A percentile compares a stretch with the other conserved stretches of the same genome.
phyloP scores from a whole-genome alignment of 225 moss, liverwort and hornwort genomes.

The Climacium dendroides region DNA sequence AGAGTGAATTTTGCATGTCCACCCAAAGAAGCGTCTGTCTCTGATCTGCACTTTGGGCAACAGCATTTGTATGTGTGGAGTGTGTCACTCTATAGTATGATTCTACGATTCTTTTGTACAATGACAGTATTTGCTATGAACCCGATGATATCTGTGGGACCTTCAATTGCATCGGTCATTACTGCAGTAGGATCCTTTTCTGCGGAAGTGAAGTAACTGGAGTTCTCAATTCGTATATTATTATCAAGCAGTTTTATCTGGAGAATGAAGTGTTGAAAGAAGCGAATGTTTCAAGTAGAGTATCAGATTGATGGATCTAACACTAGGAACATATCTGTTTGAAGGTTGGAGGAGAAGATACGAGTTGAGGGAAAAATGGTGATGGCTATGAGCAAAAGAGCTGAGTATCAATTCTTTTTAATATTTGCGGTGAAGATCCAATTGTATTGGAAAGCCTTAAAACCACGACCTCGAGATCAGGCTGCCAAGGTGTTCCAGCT shows the following conservation, averaged over 20 bases:
- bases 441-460: neutral
- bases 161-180: neutral
- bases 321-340: neutral
- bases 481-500: neutral
- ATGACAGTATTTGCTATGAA: neutral
- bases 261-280: neutral
- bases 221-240: neutral
- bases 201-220: neutral
- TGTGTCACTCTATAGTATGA: neutral
- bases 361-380: neutral
- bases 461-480: neutral
- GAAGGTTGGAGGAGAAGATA: neutral
- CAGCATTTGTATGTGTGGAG: neutral
- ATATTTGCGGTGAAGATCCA: neutral
- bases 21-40: neutral
- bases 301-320: neutral
- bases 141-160: neutral
- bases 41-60: neutral
- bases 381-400: neutral
- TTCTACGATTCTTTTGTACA: conserved; percentile 15
- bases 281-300: neutral
- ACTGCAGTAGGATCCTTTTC: neutral
- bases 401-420: neutral
- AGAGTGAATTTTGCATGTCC: neutral
- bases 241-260: neutral